Base-by-base conservation (phyloP, 352 stramenopile genomes). In the Globisporangium perplexum region DNA sequence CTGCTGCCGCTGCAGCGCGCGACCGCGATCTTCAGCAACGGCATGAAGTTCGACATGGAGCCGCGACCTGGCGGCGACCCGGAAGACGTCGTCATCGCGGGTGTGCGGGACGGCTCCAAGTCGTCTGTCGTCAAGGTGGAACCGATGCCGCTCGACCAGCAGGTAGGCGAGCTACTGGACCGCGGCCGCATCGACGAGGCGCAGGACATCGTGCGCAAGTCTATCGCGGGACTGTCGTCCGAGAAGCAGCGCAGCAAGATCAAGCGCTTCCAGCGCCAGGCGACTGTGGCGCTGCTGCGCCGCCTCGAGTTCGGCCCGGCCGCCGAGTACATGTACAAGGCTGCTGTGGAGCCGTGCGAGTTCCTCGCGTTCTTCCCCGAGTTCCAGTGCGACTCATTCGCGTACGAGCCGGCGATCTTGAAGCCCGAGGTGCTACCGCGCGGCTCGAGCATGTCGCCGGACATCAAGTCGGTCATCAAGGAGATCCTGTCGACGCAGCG, bases 1-100 rank as follows among this genome's bases (percentile, higher is more conserved):
- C 85, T 72, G 7, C 64, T 95, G 45, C 63, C 82, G 14, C 63
- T 95, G 8, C 66, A 71, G 24, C 69, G 74, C 22, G 83, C 71
- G 6, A 71, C 72, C 8, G 84, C 74, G 22, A 90, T 95, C 60
- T 95, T 95, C 62, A 72, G 74, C 43, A 95, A 95, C 59, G 84
- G 84, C n/a, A 95, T 95, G 84, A 95, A 95, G 64, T 95, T 82
- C 63, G 82, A 95, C 59, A 95, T 95, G 84, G 82, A 93, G 26
- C 84, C 84, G 3, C 71, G 84, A 22, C 77, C 71, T 12, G 78
- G 63, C 24, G 80, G 78, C 33, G 84, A 95, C 47, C 71, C 65
- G 4, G 84, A 95, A 51, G 84, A 95, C 47, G 75, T 93, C 11
- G 63, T 95, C 38, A 67, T 95, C 31, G 77, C 89, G 7, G 84